Conservation (phyloP, 768 basidiomycete species). For the Imleria badia region DNA sequence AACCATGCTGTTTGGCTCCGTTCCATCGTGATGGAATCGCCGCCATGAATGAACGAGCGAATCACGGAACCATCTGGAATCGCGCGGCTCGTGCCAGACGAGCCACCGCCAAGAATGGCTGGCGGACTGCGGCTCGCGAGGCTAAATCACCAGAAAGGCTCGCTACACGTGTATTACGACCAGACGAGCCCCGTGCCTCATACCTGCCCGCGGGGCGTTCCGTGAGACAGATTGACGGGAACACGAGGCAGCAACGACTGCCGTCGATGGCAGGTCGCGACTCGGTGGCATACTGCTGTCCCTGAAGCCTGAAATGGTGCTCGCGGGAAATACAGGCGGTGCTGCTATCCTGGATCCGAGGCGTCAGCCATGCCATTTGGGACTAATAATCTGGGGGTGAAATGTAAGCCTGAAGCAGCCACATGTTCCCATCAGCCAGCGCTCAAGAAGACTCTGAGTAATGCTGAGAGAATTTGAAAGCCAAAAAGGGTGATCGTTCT, state of each 20-base stretch:
- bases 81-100: background rate
- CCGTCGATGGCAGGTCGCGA: conserved; percentile 8
- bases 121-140: background rate
- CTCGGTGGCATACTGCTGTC: background rate
- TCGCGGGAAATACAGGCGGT: conserved; percentile 4
- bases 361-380: background rate
- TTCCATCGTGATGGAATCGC: conserved; percentile 6
- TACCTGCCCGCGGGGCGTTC: conserved; percentile 10
- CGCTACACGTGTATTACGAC: conserved; percentile 21
- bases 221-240: conserved; percentile 20
- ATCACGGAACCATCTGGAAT: background rate
- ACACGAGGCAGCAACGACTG: conserved; percentile 29
- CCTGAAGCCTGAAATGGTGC: conserved; percentile 1
- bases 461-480: background rate
- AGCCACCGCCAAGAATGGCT: background rate
- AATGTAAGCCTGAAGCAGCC: conserved; percentile 1
- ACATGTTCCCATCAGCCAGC: background rate
- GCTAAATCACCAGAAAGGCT: conserved; percentile 13
- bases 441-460: background rate
- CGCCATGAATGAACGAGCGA: conserved; percentile 5
- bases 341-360: conserved; percentile 17
- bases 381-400: background rate
- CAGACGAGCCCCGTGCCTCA: conserved; percentile 19
- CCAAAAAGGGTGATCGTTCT: background rate
- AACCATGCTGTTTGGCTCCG: conserved; percentile 13